Evolutionary conservation across 805 yeast species (phyloP).

Genomic region (Candida ponderosae): DNA sequence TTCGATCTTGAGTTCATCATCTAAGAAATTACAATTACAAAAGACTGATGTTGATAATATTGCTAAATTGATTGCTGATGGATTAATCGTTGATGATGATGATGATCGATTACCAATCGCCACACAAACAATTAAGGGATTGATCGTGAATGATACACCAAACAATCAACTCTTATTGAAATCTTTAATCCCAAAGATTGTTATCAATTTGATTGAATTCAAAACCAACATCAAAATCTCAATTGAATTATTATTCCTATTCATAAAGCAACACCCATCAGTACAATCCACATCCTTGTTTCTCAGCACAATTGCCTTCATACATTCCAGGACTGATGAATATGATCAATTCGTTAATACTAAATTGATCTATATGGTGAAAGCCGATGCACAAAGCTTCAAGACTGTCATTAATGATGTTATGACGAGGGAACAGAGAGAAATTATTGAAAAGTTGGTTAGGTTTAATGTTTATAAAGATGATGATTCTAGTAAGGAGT

Average conservation of each 20-base stretch:
- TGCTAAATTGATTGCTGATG: slow-evolving; percentile 24
- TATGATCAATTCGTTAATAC: slow-evolving; percentile 34
- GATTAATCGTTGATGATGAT: slow-evolving; percentile 27
- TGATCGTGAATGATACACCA: slow-evolving; percentile 28
- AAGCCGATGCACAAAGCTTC: slow-evolving; percentile 36
- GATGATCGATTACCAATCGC: slow-evolving; percentile 32
- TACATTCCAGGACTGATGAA: slow-evolving; percentile 10
- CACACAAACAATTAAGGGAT: slow-evolving; percentile 55
- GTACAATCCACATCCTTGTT: slow-evolving; percentile 21
- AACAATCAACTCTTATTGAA: slow-evolving; percentile 32
- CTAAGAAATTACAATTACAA: slow-evolving; percentile 23
- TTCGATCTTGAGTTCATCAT: slow-evolving; percentile 35
- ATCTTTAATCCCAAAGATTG: slow-evolving; percentile 36
- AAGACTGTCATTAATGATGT: slow-evolving; percentile 34
- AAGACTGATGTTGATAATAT: slow-evolving; percentile 29
- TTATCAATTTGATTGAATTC: slow-evolving; percentile 22
- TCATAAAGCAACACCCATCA: slow-evolving; percentile 9
- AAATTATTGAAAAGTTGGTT: slow-evolving; percentile 34
- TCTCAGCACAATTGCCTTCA: slow-evolving; percentile 30
- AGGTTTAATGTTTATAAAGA: no score
- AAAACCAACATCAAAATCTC: slow-evolving; percentile 18
- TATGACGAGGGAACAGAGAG: slow-evolving; percentile 33
- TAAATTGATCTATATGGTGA: slow-evolving; percentile 39
- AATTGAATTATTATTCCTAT: slow-evolving; percentile 23
- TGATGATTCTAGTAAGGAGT: no score